Percentiles rank a stretch among this genome's conserved stretches.
phyloP scores from a whole-genome alignment of 768 basidiomycete species.

The Melanogaster broomeanus region DNA sequence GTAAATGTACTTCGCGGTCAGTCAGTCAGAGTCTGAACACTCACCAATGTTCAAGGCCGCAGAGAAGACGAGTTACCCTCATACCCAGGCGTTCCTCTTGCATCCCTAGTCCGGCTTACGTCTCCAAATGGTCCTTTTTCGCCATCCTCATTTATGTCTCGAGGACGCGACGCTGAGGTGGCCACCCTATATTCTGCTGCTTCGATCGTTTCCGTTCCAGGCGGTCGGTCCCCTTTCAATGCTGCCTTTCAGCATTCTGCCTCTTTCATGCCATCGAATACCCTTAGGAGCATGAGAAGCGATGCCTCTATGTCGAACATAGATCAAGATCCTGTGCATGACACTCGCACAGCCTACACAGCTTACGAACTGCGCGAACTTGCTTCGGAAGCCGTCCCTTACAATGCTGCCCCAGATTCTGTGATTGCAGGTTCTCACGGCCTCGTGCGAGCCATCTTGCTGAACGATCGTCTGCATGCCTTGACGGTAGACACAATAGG shows the following conservation, averaged over 20 bases:
- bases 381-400: constrained; percentile 71
- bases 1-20: constrained; percentile 11
- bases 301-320: constrained; percentile 19
- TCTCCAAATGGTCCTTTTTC: constrained; percentile 67
- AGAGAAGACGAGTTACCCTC: constrained; percentile 29
- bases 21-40: background rate
- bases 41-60: constrained; percentile 20
- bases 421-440: constrained; percentile 78
- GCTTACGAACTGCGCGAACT: constrained; percentile 77
- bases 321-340: constrained; percentile 34
- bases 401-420: constrained; percentile 59
- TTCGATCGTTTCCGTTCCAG: constrained; percentile 70
- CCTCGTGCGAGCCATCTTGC: constrained; percentile 74
- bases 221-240: constrained; percentile 38
- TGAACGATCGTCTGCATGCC: constrained; percentile 90
- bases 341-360: constrained; percentile 50
- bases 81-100: constrained; percentile 67
- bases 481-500: constrained; percentile 89
- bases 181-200: constrained; percentile 88
- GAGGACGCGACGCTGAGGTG: constrained; percentile 70
- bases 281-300: constrained; percentile 18
- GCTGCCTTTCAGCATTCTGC: constrained; percentile 34
- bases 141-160: constrained; percentile 31
- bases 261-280: constrained; percentile 28
- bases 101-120: constrained; percentile 66